Conservation (phyloP, 2,329 filamentous ascomycete genomes). For the Decorospora gaudefroyi region DNA sequence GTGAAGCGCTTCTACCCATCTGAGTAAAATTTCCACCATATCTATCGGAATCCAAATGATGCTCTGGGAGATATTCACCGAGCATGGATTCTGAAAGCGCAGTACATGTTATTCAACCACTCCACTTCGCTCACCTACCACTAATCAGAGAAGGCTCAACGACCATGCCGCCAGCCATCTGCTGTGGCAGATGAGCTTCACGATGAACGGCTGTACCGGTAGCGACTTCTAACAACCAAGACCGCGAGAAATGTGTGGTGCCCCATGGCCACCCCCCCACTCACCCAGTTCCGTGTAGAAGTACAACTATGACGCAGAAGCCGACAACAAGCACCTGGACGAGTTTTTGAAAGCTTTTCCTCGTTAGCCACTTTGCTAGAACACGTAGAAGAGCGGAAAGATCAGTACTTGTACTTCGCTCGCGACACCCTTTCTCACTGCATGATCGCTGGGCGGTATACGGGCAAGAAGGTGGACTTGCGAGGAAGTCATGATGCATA, state of each 20-base stretch:
- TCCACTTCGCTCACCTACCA: no score
- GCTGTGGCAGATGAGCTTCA: constrained; percentile 35
- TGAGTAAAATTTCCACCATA: constrained; percentile 34
- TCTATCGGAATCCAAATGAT: constrained; percentile 27
- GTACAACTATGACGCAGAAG: constrained; percentile 28
- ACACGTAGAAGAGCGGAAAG: constrained; percentile 28
- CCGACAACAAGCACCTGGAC: constrained; percentile 31
- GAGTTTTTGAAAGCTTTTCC: constrained; percentile 34
- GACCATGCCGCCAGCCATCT: constrained; percentile 14
- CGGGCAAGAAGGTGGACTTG: not conserved
- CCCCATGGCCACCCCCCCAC: constrained; percentile 35
- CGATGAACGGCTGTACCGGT: constrained; percentile 40
- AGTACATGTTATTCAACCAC: not conserved
- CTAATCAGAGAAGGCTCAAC: not conserved
- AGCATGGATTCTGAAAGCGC: not conserved
- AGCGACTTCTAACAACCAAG: constrained; percentile 41
- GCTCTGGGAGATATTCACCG: constrained; percentile 26
- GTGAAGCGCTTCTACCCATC: constrained; percentile 36
- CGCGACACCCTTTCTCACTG: constrained; percentile 30
- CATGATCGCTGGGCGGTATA: constrained; percentile 17
- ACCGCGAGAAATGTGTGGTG: constrained; percentile 34
- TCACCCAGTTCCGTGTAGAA: constrained; percentile 12
- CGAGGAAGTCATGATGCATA: not conserved
- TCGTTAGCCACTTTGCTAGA: constrained; percentile 31
- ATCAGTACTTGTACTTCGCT: constrained; percentile 27